phyloP scores from a whole-genome alignment of 116 monocot species.

The Cymodocea nodosa region DNA sequence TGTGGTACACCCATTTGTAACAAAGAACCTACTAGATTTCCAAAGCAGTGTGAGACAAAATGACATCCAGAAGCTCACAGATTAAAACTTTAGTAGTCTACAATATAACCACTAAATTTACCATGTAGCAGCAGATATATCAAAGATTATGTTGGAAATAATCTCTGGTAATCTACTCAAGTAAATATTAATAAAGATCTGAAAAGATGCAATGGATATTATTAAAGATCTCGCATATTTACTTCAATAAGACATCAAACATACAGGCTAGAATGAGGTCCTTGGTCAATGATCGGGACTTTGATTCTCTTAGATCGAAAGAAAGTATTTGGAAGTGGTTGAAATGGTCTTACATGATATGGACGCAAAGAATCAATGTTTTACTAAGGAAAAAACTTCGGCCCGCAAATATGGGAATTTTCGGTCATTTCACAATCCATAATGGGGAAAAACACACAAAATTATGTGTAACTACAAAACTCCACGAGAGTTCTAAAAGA shows the following conservation, averaged over 20 bases:
- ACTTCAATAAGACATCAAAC: too few relatives aligned
- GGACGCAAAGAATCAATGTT: too few relatives aligned
- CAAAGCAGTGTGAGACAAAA: not conserved
- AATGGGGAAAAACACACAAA: too few relatives aligned
- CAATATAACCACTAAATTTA: not conserved
- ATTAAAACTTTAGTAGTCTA: not conserved
- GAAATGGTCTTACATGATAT: too few relatives aligned
- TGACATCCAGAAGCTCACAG: not conserved
- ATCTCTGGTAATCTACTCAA: not conserved
- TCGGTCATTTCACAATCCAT: too few relatives aligned
- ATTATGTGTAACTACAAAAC: not conserved
- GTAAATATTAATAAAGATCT: not conserved
- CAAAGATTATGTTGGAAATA: not conserved
- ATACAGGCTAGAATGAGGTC: too few relatives aligned
- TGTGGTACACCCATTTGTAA: constrained; percentile 6
- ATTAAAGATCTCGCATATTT: not conserved
- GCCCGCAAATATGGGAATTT: too few relatives aligned
- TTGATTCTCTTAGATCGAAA: too few relatives aligned
- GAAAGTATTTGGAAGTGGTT: too few relatives aligned
- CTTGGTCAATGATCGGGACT: too few relatives aligned
- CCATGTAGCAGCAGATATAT: too few relatives aligned
- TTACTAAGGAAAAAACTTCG: too few relatives aligned
- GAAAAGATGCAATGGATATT: not conserved
- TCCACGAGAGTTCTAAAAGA: not conserved
- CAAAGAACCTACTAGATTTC: not conserved